Conservation (phyloP, 768 basidiomycete species). For the Boletus pseudo-olivaceus region DNA sequence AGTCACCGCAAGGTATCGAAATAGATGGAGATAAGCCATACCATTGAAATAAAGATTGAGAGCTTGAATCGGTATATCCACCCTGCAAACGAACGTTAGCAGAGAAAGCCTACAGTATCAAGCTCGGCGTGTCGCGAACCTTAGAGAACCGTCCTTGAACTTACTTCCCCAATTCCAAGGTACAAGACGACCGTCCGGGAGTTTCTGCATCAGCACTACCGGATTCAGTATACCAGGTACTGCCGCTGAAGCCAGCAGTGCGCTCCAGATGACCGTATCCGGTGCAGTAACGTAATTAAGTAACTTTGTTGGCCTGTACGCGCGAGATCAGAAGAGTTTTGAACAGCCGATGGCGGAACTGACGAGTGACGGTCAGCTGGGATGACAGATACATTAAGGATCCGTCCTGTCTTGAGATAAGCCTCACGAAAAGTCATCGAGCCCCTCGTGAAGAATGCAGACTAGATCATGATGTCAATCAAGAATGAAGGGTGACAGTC, state of each 20-base stretch:
- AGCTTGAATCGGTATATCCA: conserved; percentile 91
- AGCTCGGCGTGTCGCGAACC: conserved; percentile 39
- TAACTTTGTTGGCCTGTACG: conserved; percentile 81
- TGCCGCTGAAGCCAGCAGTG: conserved; percentile 83
- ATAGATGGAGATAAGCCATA: conserved; percentile 18
- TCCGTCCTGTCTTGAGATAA: conserved; percentile 86
- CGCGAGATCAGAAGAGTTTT: conserved; percentile 6
- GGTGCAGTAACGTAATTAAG: conserved; percentile 97
- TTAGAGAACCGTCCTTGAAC: conserved; percentile 89
- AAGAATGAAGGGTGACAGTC: not conserved
- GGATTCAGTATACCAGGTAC: conserved; percentile 95
- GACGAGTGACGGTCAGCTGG: conserved; percentile 87
- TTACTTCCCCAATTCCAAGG: conserved; percentile 95
- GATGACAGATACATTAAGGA: conserved; percentile 91
- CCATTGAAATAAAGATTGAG: conserved; percentile 89
- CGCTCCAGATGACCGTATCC: conserved; percentile 81
- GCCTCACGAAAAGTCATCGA: conserved; percentile 96
- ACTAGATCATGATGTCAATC: conserved; percentile 37
- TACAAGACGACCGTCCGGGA: conserved; percentile 69
- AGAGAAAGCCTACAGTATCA: not conserved
- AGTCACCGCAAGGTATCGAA: not conserved
- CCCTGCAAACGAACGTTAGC: conserved; percentile 41
- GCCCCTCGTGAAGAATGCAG: conserved; percentile 86
- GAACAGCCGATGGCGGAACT: conserved; percentile 22
- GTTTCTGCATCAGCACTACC: conserved; percentile 92